Conservation (phyloP, 768 basidiomycete genomes). For the Pisolithus tinctorius region DNA sequence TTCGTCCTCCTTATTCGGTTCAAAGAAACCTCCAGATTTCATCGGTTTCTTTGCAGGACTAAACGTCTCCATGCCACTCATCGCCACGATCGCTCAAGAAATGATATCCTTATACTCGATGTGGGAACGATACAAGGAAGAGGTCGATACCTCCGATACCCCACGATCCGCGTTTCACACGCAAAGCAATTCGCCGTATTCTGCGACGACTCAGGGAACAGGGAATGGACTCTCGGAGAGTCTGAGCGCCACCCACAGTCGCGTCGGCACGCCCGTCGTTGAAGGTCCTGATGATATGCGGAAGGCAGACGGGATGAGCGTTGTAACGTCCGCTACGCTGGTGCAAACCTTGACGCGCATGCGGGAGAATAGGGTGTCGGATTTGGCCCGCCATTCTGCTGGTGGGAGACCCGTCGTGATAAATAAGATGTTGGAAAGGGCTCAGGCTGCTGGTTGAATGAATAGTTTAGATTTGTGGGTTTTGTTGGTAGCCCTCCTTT, state of each 20-base stretch:
- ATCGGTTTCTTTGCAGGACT: slow-evolving; percentile 80
- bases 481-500: too few relatives aligned
- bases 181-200: slow-evolving; percentile 13
- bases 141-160: slow-evolving; percentile 35
- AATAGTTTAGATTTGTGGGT: too few relatives aligned
- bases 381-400: slow-evolving; percentile 41
- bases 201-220: slow-evolving; percentile 13
- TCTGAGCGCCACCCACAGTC: slow-evolving; percentile 20
- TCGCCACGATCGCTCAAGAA: slow-evolving; percentile 86
- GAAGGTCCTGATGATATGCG: slow-evolving; percentile 16
- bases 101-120: slow-evolving; percentile 84
- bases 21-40: slow-evolving; percentile 51
- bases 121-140: slow-evolving; percentile 81
- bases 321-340: slow-evolving; percentile 55
- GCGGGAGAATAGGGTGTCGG: slow-evolving; percentile 57
- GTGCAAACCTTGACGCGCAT: slow-evolving; percentile 54
- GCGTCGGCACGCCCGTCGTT: slow-evolving; percentile 20
- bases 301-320: slow-evolving; percentile 7
- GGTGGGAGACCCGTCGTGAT: slow-evolving; percentile 47
- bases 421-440: slow-evolving; percentile 69
- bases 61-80: slow-evolving; percentile 74
- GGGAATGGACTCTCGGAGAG: slow-evolving; percentile 19
- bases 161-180: slow-evolving; percentile 13
- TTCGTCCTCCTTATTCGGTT: slow-evolving; percentile 20
- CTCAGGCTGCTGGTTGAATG: slow-evolving; percentile 51